Evolutionary conservation across 208 protist species (phyloP), one percentile per base, ranked within the genome.

Genomic region (Acanthamoeba royreba): DNA sequence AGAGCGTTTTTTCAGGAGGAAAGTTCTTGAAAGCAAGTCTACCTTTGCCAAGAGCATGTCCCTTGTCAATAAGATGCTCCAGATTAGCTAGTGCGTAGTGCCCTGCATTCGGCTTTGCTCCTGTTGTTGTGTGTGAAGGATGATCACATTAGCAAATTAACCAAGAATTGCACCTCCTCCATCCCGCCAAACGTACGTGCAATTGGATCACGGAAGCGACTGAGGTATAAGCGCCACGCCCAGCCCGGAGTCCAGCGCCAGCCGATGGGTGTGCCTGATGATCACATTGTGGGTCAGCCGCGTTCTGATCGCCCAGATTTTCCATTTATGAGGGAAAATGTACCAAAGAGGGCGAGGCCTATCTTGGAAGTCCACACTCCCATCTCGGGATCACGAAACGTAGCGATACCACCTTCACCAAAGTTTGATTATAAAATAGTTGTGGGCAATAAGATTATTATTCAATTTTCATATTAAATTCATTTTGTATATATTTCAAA

Each of bases 211-310:
- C 85, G 85, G 43, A 92, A 92, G 33, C 43, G 46, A 13, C 35
- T 49, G 40, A 92, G 55, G 58, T 92, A 92, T n/a, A 92, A 72
- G 85, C 85, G 35, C 85, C 85, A 92, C 17, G 85, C 85, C 7
- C 42, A 35, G 13, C 55, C 52, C 3, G 85, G 85, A 15, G 85
- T 92, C 35, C 33, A 49, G 17, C 58, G 40, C 85, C 85, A 92
- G 19, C 85, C 85, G 40, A 43, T 0, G 22, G 85, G 85, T 53
- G 85, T 92, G 58, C 85, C 85, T 61, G 66, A 77, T 77, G 66
- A 8, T 31, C 3, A 22, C 5, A 17, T 25, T 77, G 66, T 25
- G 49, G 13, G 49, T 19, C 49, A 9, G 49, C 49, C 49, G 19
- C 49, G 13, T 25, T 55, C 49, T 19, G 7, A 28, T 28, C 72